Base-by-base conservation (phyloP, 192 early-diverging fungal species). In the Coemansia pectinata region DNA sequence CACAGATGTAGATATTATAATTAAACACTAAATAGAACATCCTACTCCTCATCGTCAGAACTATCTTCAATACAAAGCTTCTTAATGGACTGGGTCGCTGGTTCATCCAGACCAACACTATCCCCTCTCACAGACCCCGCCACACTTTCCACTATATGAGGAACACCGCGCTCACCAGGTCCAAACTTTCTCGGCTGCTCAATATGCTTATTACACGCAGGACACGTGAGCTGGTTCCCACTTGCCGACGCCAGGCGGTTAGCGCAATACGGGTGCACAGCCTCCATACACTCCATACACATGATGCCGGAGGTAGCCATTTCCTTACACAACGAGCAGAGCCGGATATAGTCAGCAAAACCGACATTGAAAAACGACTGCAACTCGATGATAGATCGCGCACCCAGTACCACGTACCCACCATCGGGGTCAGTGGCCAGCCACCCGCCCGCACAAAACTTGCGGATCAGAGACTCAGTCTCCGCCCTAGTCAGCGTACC, bases 251-350 rank as follows among this genome's bases (percentile, higher is more conserved):
- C 5, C 27, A 80, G n/a, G 6, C 66, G 72, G 45, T 65, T 47
- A 4, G 66, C 72, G 41, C 78, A 80, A 53, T 61, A 80, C 21
- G 78, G 78, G 58, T 80, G 78, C 6, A 74, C 57, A 25, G 65
- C 55, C 11, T 62, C 69, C 5, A 27, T 21, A 59, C 78, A 80
- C 8, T 39, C 69, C 21, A 23, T 27, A 59, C 78, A 80, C 3
- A 80, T 61, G 10, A 70, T 11, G 1, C 78, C 78, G 19, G 31
- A 33, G 0, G 78, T 80, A 17, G 78, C 78, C 62, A 75, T 68
- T 31, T 80, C 72, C 33, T 74, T 74, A 42, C 78, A 80, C 47
- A 80, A 42, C 0, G 72, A 67, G 39, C 78, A 80, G 0, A 44
- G 9, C 9, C 73, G 65, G n/a, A 65, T 57, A n/a, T 69, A 80